These are phyloP conservation scores for Candida bentonensis DNA, from an alignment of 805 yeast species.

Conservation along the genomic window DNA sequence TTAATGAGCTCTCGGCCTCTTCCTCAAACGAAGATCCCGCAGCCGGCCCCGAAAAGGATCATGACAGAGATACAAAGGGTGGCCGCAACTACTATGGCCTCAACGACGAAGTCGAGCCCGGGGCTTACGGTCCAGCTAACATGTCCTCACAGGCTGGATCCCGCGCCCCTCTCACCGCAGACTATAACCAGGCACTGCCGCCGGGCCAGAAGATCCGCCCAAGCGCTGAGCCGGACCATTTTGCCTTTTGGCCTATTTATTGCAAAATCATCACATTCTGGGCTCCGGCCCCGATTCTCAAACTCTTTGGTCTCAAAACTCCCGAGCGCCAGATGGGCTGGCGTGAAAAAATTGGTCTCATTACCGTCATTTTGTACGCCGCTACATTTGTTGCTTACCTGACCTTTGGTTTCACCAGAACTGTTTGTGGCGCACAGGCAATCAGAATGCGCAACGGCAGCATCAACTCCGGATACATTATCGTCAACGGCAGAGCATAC, in stretches of 20 bases:
- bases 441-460: conserved; percentile 45
- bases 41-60: not conserved
- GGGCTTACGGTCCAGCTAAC: not conserved
- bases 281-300: conserved; percentile 70
- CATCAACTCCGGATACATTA: conserved; percentile 45
- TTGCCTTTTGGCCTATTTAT: conserved; percentile 63
- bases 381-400: conserved; percentile 74
- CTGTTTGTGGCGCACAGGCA: conserved; percentile 47
- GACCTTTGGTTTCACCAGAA: conserved; percentile 78
- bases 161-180: not conserved
- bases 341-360: conserved; percentile 87
- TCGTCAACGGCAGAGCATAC: conserved; percentile 74
- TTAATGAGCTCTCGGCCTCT: not conserved
- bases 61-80: conserved; percentile 10
- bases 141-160: not conserved
- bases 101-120: conserved; percentile 36
- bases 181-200: not conserved
- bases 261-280: conserved; percentile 76
- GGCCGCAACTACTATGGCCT: conserved; percentile 45
- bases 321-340: conserved; percentile 85
- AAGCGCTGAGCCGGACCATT: conserved; percentile 6
- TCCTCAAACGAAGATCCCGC: too few relatives aligned
- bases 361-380: conserved; percentile 55
- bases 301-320: conserved; percentile 61
- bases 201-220: not conserved